Evolutionary conservation across 768 basidiomycete species (phyloP).

Genomic region (Boletellus ananiceps): DNA sequence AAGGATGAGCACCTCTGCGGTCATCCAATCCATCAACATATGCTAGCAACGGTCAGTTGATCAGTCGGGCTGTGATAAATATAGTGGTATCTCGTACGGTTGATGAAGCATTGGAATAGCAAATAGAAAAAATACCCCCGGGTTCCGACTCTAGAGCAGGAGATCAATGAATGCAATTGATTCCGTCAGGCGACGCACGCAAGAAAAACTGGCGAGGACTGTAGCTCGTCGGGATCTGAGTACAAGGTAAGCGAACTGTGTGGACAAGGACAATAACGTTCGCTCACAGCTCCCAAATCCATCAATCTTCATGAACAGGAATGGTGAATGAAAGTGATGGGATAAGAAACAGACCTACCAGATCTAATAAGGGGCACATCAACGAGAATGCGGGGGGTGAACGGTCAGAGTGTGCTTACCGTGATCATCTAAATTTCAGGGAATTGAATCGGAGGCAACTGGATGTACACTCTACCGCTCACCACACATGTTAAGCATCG

Average conservation of each 20-base stretch:
- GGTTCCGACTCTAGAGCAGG: slow-evolving; percentile 59
- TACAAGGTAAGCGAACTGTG: background rate
- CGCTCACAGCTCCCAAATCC: slow-evolving; percentile 78
- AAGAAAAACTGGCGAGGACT: slow-evolving; percentile 66
- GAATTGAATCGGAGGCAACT: background rate
- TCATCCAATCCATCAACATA: slow-evolving; percentile 67
- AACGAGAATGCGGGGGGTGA: slow-evolving; percentile 1
- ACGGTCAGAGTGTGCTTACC: slow-evolving; percentile 40
- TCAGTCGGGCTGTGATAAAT: background rate
- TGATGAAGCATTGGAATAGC: slow-evolving; percentile 90
- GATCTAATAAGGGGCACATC: slow-evolving; percentile 33
- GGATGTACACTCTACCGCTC: slow-evolving; percentile 19
- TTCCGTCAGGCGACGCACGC: slow-evolving; percentile 38
- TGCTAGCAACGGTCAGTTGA: slow-evolving; percentile 11
- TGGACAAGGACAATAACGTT: background rate
- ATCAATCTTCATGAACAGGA: slow-evolving; percentile 51
- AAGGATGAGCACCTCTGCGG: slow-evolving; percentile 54
- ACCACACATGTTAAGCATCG: slow-evolving; percentile 88
- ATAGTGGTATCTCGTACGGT: slow-evolving; percentile 42
- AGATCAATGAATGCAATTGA: background rate
- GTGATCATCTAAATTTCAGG: slow-evolving; percentile 60
- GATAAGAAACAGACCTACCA: slow-evolving; percentile 34
- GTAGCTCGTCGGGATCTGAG: slow-evolving; percentile 77
- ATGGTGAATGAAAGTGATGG: background rate
- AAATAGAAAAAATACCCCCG: slow-evolving; percentile 90